Conservation (phyloP, 2,329 filamentous ascomycete species). For the Diaporthe sp. region DNA sequence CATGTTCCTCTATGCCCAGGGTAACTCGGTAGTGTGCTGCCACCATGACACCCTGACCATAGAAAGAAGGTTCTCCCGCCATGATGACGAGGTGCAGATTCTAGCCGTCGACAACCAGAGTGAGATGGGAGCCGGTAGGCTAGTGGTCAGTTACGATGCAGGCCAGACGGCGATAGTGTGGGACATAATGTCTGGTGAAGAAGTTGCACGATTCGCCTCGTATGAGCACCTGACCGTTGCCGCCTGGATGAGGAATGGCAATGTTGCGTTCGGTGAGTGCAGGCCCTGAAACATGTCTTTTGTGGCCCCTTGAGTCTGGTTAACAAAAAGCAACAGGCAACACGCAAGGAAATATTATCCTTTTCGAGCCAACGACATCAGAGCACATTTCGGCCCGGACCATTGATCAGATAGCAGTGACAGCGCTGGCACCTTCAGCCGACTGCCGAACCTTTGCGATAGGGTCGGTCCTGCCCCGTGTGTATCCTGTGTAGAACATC, state of each 20-base stretch:
- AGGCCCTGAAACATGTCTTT: not conserved
- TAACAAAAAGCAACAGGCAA: conserved; percentile 74
- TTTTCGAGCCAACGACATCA: conserved; percentile 93
- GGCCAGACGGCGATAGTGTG: conserved; percentile 95
- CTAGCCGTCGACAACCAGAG: conserved; percentile 93
- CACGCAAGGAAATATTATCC: conserved; percentile 89
- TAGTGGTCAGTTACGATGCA: conserved; percentile 94
- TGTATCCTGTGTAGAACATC: conserved; percentile 4
- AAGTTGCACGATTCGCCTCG: conserved; percentile 91
- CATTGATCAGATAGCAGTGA: conserved; percentile 92
- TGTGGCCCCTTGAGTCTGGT: conserved; percentile 29
- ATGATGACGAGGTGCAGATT: conserved; percentile 85
- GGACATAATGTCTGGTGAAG: conserved; percentile 93
- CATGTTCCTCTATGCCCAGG: conserved; percentile 90
- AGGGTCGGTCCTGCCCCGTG: conserved; percentile 73
- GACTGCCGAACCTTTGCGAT: conserved; percentile 97
- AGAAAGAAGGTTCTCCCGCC: conserved; percentile 86
- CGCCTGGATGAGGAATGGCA: conserved; percentile 96
- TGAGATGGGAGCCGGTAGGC: conserved; percentile 84
- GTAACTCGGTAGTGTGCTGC: conserved; percentile 84
- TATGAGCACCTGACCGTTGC: conserved; percentile 90
- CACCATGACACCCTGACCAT: conserved; percentile 94
- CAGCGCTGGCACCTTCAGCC: conserved; percentile 87
- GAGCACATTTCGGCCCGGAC: conserved; percentile 94
- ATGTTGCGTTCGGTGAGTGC: conserved; percentile 90